phyloP scores from a whole-genome alignment of 2,329 filamentous ascomycete species.

The Madurella fahalii region DNA sequence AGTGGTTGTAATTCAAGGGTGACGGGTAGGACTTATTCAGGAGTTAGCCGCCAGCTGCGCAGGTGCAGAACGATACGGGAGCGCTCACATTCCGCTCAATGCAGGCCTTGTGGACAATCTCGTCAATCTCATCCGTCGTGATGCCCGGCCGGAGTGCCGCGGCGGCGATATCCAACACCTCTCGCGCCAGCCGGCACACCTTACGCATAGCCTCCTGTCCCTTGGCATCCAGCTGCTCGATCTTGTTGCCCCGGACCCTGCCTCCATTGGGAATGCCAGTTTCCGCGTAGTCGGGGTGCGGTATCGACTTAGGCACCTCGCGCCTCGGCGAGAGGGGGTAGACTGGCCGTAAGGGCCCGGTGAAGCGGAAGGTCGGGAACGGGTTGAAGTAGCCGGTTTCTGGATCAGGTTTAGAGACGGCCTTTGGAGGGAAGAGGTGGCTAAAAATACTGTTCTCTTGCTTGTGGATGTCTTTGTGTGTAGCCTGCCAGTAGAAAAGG shows the following conservation, averaged over 20 bases:
- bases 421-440: conserved; percentile 70
- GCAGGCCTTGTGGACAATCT: conserved; percentile 91
- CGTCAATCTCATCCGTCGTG: conserved; percentile 92
- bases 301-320: conserved; percentile 73
- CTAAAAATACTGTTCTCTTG: conserved; percentile 70
- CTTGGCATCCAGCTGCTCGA: conserved; percentile 74
- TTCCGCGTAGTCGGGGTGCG: conserved; percentile 79
- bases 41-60: conserved; percentile 2
- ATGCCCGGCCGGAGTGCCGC: conserved; percentile 82
- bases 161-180: conserved; percentile 89
- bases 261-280: conserved; percentile 70
- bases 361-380: conserved; percentile 81
- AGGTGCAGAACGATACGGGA: not conserved
- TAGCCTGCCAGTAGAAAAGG: conserved; percentile 49
- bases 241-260: conserved; percentile 61
- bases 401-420: conserved; percentile 88
- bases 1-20: conserved; percentile 40
- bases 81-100: conserved; percentile 78
- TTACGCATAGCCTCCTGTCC: conserved; percentile 88
- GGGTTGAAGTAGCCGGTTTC: conserved; percentile 87
- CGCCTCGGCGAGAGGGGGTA: conserved; percentile 76
- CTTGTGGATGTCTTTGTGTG: conserved; percentile 84
- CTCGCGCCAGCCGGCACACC: conserved; percentile 79
- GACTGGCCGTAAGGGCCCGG: conserved; percentile 76
- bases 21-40: conserved; percentile 27